These are phyloP conservation scores for Phyllosticta capitalensis DNA, from an alignment of 2,329 filamentous ascomycete genomes.

Conservation along the genomic window DNA sequence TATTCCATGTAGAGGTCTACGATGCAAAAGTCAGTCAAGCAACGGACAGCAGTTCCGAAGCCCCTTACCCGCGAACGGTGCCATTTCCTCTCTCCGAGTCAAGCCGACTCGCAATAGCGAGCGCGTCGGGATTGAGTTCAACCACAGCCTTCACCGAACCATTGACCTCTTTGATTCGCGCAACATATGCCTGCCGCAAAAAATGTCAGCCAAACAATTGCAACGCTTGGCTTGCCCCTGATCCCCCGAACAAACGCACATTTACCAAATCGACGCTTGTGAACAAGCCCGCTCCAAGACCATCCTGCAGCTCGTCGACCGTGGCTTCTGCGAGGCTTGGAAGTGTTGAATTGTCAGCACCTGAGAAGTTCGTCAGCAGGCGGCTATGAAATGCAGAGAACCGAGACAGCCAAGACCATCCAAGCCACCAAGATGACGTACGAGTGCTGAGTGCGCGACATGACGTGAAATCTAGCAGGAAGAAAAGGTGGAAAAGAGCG, in stretches of 20 bases:
- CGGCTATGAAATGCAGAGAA: not conserved
- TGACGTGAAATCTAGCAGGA: not conserved
- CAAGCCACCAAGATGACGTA: not conserved
- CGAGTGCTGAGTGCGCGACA: conserved; percentile 2
- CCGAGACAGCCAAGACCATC: not conserved
- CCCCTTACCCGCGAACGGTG: conserved; percentile 33
- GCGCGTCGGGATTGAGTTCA: conserved; percentile 48
- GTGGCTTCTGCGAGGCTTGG: conserved; percentile 42
- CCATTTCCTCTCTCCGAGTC: conserved; percentile 42
- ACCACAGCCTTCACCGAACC: conserved; percentile 42
- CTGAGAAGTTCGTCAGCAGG: not conserved
- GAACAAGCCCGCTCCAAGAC: conserved; percentile 42
- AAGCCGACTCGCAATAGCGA: conserved; percentile 38
- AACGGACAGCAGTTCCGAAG: not conserved
- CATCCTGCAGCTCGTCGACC: conserved; percentile 40
- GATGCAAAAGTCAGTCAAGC: not conserved
- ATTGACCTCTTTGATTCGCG: conserved; percentile 45
- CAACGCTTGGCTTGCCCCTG: no score
- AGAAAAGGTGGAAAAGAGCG: not conserved
- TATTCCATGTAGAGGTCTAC: conserved; percentile 51
- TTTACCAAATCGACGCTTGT: conserved; percentile 49
- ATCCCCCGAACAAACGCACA: conserved; percentile 15
- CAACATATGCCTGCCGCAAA: conserved; percentile 37
- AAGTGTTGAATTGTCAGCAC: conserved; percentile 9
- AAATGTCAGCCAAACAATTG: no score